Conservation (phyloP, 345 rosid genomes). For the Odontarrhena argentea region DNA sequence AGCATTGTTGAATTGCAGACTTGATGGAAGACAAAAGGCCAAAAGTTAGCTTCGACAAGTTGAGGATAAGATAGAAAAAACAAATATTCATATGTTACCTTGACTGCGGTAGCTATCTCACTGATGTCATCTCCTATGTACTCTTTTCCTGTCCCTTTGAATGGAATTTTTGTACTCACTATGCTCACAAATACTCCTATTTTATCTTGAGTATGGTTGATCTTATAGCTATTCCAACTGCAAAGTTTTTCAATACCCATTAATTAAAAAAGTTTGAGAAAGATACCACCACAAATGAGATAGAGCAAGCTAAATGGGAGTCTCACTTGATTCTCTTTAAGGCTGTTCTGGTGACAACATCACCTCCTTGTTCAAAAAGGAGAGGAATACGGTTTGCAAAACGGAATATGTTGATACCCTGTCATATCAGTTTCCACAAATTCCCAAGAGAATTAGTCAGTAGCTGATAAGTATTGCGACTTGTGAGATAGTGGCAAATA, state of each 20-base stretch:
- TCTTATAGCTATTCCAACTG: conserved; percentile 95
- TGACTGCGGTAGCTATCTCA: conserved; percentile 92
- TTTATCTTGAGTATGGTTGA: conserved; percentile 87
- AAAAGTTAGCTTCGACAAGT: conserved; percentile 22
- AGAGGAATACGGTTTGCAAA: conserved; percentile 97
- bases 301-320: conserved; percentile 5
- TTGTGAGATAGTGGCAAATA: background rate
- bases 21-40: conserved; percentile 38
- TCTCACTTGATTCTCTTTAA: conserved; percentile 89
- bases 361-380: conserved; percentile 98
- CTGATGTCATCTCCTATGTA: conserved; percentile 94
- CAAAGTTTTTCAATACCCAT: conserved; percentile 24
- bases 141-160: conserved; percentile 97
- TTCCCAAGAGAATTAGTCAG: background rate
- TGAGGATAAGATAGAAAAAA: background rate
- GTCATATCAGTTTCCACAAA: conserved; percentile 32
- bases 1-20: conserved; percentile 94
- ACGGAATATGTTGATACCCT: conserved; percentile 92
- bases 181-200: conserved; percentile 93
- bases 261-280: background rate
- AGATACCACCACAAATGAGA: conserved; percentile 4
- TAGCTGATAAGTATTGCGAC: conserved; percentile 6
- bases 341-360: conserved; percentile 94
- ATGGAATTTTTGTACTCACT: conserved; percentile 95
- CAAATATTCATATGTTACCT: conserved; percentile 47